Percentiles rank a stretch among this genome's conserved stretches.
Conservation (phyloP, 805 yeast genomes). For the Hermanozyma aechmeae region DNA sequence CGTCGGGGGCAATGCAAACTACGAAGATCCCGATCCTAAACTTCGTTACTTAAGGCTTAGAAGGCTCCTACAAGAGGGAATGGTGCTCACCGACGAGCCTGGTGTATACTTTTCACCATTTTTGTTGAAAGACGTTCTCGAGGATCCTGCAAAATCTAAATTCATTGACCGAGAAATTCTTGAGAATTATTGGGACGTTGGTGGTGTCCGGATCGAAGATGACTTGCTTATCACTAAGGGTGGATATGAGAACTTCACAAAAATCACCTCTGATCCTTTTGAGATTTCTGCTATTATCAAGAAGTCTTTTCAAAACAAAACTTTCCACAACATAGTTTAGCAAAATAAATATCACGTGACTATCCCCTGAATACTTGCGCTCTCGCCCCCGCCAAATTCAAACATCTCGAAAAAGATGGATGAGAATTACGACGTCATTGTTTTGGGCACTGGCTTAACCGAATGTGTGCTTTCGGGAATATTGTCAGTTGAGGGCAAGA, state of each 20-base stretch:
- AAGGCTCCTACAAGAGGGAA: constrained; percentile 57
- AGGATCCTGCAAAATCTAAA: constrained; percentile 36
- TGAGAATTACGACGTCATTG: constrained; percentile 94
- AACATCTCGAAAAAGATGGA: too few relatives aligned
- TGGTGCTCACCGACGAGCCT: constrained; percentile 93
- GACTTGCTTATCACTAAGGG: constrained; percentile 69
- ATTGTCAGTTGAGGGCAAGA: constrained; percentile 95
- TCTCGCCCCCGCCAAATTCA: too few relatives aligned
- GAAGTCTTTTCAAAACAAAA: constrained; percentile 47
- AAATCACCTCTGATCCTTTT: constrained; percentile 75
- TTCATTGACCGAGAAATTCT: constrained; percentile 59
- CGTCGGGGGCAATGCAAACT: constrained; percentile 83
- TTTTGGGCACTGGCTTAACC: constrained; percentile 89
- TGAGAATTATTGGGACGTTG: constrained; percentile 75
- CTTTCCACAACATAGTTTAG: constrained; percentile 49
- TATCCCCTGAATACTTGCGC: too few relatives aligned
- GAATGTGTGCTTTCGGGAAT: constrained; percentile 94
- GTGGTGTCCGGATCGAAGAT: constrained; percentile 97
- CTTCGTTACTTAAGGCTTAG: constrained; percentile 74
- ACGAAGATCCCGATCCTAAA: constrained; percentile 73
- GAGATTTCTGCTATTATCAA: constrained; percentile 74
- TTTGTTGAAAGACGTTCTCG: constrained; percentile 55
- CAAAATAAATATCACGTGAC: not conserved
- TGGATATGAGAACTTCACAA: constrained; percentile 78
- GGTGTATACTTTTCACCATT: constrained; percentile 88